These are phyloP conservation scores for Pseudoneurospora amorphoporcata DNA, from an alignment of 495 filamentous ascomycete genomes.

Conservation along the genomic window DNA sequence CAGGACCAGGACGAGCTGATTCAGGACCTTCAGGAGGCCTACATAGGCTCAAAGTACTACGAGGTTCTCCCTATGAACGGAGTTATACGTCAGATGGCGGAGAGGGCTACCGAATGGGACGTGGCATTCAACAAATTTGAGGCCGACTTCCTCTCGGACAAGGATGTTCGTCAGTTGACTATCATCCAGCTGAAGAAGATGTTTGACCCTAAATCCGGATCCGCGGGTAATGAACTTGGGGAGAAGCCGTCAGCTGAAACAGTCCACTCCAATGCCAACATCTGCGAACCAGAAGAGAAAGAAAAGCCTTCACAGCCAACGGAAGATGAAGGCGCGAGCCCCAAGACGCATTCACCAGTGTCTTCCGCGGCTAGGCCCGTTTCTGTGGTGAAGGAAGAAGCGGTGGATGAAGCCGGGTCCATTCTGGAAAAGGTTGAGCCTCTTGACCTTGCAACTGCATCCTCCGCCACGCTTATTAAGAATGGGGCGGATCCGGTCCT, in stretches of 20 bases:
- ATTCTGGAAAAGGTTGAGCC: slow-evolving; percentile 50
- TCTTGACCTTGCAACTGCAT: slow-evolving; percentile 59
- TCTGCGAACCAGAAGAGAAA: not conserved
- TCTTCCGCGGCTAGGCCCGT: slow-evolving; percentile 14
- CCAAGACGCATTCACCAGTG: slow-evolving; percentile 10
- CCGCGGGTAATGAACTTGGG: slow-evolving; percentile 12
- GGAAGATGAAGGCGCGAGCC: not conserved
- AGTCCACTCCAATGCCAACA: slow-evolving; percentile 7
- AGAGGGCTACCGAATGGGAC: slow-evolving; percentile 92
- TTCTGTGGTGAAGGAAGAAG: slow-evolving; percentile 9
- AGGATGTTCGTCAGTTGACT: slow-evolving; percentile 87
- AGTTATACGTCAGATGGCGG: slow-evolving; percentile 77
- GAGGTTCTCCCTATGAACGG: slow-evolving; percentile 89
- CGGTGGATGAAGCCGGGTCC: slow-evolving; percentile 8
- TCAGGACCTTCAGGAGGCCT: slow-evolving; percentile 73
- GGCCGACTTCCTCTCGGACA: slow-evolving; percentile 90
- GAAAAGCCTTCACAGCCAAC: not conserved
- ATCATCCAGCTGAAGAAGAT: slow-evolving; percentile 89
- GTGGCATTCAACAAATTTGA: slow-evolving; percentile 82
- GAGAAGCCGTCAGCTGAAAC: slow-evolving; percentile 15
- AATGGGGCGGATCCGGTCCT: slow-evolving; percentile 1
- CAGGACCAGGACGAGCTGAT: slow-evolving; percentile 69
- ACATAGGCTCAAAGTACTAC: slow-evolving; percentile 88
- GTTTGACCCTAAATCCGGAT: slow-evolving; percentile 39
- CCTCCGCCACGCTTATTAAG: slow-evolving; percentile 13